These are phyloP conservation scores for Nemania sp. DNA, from an alignment of 2,329 filamentous ascomycete species.

Conservation along the genomic window DNA sequence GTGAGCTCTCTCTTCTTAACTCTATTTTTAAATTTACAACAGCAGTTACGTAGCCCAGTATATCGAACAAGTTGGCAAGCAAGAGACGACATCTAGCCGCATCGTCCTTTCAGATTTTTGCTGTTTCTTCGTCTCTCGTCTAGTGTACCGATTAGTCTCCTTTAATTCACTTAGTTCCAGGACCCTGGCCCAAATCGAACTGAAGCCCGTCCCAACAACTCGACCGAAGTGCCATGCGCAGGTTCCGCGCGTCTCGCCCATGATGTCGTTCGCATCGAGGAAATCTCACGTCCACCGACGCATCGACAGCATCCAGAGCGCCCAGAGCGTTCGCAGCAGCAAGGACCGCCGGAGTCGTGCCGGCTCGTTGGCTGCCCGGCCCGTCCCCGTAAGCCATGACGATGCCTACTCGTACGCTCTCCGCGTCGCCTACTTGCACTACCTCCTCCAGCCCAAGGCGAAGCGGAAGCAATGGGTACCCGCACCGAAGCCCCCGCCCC, in stretches of 20 bases:
- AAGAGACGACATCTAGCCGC: background rate
- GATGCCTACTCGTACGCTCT: conserved; percentile 92
- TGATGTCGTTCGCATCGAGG: conserved; percentile 27
- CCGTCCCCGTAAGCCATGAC: conserved; percentile 62
- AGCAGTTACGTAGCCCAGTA: background rate
- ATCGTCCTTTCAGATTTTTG: background rate
- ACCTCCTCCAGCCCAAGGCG: conserved; percentile 87
- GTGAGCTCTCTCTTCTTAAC: background rate
- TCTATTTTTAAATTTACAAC: background rate
- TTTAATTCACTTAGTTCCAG: too few relatives aligned
- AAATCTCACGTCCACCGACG: conserved; percentile 38
- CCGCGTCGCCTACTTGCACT: conserved; percentile 86
- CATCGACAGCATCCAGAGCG: conserved; percentile 56
- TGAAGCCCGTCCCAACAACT: too few relatives aligned
- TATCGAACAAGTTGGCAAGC: background rate
- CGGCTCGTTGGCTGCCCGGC: conserved; percentile 49
- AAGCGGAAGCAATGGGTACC: conserved; percentile 87
- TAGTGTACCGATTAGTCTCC: background rate
- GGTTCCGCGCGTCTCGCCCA: conserved; percentile 9
- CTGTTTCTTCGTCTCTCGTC: conserved; percentile 1
- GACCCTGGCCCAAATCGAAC: background rate
- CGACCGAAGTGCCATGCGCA: conserved; percentile 8
- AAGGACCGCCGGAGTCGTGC: conserved; percentile 47
- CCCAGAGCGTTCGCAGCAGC: conserved; percentile 52
- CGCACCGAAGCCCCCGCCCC: conserved; percentile 62